phyloP scores from a whole-genome alignment of 169 alveolate genomes.

The Sarcocystis neurona region DNA sequence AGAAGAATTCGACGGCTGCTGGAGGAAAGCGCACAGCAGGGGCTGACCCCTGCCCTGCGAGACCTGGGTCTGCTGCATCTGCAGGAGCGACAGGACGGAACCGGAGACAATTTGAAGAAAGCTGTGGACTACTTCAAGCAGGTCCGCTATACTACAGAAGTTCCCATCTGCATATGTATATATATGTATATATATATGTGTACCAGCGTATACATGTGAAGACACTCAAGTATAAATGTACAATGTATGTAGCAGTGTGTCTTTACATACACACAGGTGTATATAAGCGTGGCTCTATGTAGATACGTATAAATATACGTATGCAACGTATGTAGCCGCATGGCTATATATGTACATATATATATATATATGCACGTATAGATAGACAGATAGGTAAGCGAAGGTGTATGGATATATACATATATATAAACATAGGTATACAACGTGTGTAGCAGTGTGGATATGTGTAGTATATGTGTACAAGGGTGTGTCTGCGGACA shows the following conservation, averaged over 20 bases:
- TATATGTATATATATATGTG: too few species aligned
- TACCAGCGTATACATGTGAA: too few species aligned
- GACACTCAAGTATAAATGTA: too few species aligned
- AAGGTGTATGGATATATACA: neutral
- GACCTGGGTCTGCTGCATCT: conserved; percentile 39
- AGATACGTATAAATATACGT: too few species aligned
- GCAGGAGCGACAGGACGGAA: conserved; percentile 45
- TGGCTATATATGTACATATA: too few species aligned
- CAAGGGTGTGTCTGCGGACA: too few species aligned
- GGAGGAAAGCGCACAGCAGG: conserved; percentile 17
- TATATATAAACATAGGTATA: neutral
- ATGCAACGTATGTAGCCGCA: too few species aligned
- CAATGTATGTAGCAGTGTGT: neutral
- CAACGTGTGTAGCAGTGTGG: neutral
- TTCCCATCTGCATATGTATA: neutral
- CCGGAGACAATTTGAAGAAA: neutral
- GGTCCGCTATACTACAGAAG: neutral
- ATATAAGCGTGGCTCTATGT: too few species aligned
- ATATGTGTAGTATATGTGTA: too few species aligned
- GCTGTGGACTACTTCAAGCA: conserved; percentile 33
- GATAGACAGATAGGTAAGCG: neutral
- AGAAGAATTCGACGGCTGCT: conserved; percentile 16
- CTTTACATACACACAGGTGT: too few species aligned
- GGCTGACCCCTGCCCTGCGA: conserved; percentile 23
- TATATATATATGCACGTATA: too few species aligned